Percentiles rank a stretch among this genome's conserved stretches.
These are phyloP conservation scores for Mycena alexandri DNA, from an alignment of 768 basidiomycete species.

Conservation along the genomic window DNA sequence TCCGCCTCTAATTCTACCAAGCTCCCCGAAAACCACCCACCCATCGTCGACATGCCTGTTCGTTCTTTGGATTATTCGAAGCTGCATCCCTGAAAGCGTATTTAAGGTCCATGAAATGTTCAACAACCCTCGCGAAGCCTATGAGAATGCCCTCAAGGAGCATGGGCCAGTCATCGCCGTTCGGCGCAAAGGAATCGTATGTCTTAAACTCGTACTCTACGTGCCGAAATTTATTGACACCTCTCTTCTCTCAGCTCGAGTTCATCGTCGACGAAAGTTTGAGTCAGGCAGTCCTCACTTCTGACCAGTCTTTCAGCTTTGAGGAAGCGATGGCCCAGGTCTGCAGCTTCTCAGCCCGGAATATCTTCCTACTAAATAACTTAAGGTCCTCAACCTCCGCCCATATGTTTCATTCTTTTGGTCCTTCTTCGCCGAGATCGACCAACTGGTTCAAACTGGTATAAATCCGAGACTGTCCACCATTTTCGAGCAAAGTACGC, in stretches of 20 bases:
- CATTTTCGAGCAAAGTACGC: constrained; percentile 40
- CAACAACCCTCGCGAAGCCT: constrained; percentile 45
- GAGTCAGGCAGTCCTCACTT: constrained; percentile 44
- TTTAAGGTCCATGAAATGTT: constrained; percentile 44
- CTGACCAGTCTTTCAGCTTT: constrained; percentile 48
- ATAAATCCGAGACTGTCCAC: constrained; percentile 44
- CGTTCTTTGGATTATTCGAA: not conserved
- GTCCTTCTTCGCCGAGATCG: constrained; percentile 45
- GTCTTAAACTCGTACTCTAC: constrained; percentile 5
- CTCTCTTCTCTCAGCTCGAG: constrained; percentile 43
- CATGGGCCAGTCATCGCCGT: constrained; percentile 50
- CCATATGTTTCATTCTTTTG: constrained; percentile 44
- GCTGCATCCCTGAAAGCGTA: not conserved
- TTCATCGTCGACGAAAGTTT: constrained; percentile 48
- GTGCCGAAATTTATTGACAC: not conserved
- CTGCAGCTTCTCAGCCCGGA: not conserved
- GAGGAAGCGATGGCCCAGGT: constrained; percentile 49
- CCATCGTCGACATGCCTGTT: constrained; percentile 37
- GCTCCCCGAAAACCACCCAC: constrained; percentile 28
- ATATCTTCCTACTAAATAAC: not conserved
- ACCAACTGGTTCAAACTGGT: constrained; percentile 44
- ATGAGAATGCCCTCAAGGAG: constrained; percentile 45
- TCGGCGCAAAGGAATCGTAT: constrained; percentile 45
- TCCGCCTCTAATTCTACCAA: not conserved
- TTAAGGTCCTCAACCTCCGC: constrained; percentile 49